Percentiles rank a stretch among this genome's conserved stretches.
phyloP scores from a whole-genome alignment of 2,329 filamentous ascomycete genomes.

The Tolypocladium nubicola region DNA sequence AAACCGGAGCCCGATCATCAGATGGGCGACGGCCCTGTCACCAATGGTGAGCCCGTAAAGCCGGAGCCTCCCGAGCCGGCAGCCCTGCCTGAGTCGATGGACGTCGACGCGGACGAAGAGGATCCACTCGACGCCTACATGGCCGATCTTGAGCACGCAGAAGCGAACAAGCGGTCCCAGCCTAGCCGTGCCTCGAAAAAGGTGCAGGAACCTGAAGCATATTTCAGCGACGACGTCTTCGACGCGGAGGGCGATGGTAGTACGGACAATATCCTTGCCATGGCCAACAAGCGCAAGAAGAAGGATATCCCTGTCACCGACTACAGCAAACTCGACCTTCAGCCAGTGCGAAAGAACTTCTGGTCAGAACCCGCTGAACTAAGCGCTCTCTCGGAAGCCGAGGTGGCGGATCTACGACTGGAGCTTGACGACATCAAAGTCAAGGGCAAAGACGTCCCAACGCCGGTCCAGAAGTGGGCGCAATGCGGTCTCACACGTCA shows the following conservation, averaged over 20 bases:
- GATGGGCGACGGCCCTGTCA: conserved; percentile 11
- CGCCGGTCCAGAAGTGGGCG: conserved; percentile 92
- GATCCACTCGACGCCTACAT: conserved; percentile 98
- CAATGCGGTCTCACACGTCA: conserved; percentile 85
- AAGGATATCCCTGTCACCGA: conserved; percentile 87
- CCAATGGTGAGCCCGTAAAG: conserved; percentile 5
- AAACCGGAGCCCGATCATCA: conserved; percentile 13
- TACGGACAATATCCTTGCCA: conserved; percentile 37
- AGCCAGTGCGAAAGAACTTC: conserved; percentile 85
- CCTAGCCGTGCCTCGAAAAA: conserved; percentile 32
- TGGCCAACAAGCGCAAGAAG: conserved; percentile 67
- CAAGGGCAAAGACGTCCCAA: conserved; percentile 76
- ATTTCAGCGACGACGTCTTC: conserved; percentile 73
- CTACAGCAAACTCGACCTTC: conserved; percentile 76
- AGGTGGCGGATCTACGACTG: conserved; percentile 68
- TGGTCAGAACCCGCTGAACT: conserved; percentile 86
- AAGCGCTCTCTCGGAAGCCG: conserved; percentile 70
- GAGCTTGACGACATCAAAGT: conserved; percentile 96
- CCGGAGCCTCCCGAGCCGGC: conserved; percentile 5
- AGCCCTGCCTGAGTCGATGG: conserved; percentile 36
- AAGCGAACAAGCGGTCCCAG: conserved; percentile 29
- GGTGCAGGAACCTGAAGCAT: conserved; percentile 63
- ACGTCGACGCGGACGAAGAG: conserved; percentile 54
- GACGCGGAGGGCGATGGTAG: conserved; percentile 36
- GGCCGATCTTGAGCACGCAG: conserved; percentile 53